phyloP scores from a whole-genome alignment of 2,329 filamentous ascomycete genomes.

The Lecanicillium sp. region DNA sequence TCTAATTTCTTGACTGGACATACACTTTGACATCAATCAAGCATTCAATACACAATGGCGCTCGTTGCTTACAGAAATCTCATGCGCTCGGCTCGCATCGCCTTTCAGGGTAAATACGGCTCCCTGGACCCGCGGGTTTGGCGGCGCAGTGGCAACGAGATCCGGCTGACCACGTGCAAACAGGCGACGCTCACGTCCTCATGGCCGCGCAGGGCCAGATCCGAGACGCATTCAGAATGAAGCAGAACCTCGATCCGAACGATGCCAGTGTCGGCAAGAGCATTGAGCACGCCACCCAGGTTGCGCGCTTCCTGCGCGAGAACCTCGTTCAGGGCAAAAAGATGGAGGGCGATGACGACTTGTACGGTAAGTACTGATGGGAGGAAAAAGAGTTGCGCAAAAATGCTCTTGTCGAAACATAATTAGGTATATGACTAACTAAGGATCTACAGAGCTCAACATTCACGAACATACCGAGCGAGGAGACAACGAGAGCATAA shows the following conservation, averaged over 20 bases:
- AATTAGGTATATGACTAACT: no score
- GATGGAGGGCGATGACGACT: slow-evolving; percentile 36
- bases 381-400: neutral
- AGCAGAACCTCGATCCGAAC: slow-evolving; percentile 51
- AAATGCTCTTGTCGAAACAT: neutral
- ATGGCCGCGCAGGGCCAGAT: slow-evolving; percentile 66
- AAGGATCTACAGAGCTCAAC: slow-evolving; percentile 67
- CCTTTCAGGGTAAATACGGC: slow-evolving; percentile 65
- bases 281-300: slow-evolving; percentile 73
- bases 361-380: slow-evolving; percentile 50
- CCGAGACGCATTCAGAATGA: slow-evolving; percentile 65
- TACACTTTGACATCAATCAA: no score
- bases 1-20: neutral
- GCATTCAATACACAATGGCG: slow-evolving; percentile 46
- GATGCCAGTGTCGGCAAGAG: slow-evolving; percentile 56
- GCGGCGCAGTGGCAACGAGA: neutral
- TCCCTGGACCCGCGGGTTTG: neutral
- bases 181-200: slow-evolving; percentile 67
- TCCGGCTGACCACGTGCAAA: slow-evolving; percentile 6
- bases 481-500: slow-evolving; percentile 89
- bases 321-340: slow-evolving; percentile 82
- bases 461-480: slow-evolving; percentile 90
- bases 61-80: slow-evolving; percentile 71
- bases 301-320: slow-evolving; percentile 70
- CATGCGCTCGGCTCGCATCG: slow-evolving; percentile 72